Evolutionary conservation across 1,139 yeast species (phyloP).

Genomic region (Kurtzmaniella natalensis): DNA sequence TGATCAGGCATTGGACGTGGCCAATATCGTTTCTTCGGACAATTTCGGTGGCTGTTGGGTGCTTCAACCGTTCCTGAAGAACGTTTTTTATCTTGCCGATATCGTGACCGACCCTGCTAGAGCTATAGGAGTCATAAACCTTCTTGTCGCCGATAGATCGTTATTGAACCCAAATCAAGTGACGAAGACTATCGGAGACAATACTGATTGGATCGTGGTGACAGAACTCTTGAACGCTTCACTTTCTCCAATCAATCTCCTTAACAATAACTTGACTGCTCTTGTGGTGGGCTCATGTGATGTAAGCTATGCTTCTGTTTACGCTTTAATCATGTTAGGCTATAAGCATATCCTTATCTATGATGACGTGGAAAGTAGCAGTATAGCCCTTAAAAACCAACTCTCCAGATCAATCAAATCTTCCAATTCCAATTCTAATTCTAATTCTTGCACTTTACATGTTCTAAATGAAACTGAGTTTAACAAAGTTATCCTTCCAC

Average conservation of each 20-base stretch:
- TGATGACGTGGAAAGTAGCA: constrained; percentile 5
- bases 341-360: constrained; percentile 11
- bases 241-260: constrained; percentile 14
- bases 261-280: constrained; percentile 10
- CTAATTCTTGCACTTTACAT: constrained; percentile 6
- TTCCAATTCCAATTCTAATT: constrained; percentile 6
- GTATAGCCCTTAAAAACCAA: constrained; percentile 6
- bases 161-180: constrained; percentile 10
- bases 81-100: constrained; percentile 11
- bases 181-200: constrained; percentile 11
- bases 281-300: constrained; percentile 14
- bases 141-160: constrained; percentile 11
- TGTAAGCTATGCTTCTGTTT: constrained; percentile 13
- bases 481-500: constrained; percentile 6
- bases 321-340: constrained; percentile 13
- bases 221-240: constrained; percentile 8
- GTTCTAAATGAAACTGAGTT: constrained; percentile 9
- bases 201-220: constrained; percentile 15
- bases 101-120: constrained; percentile 10
- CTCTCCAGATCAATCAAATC: constrained; percentile 8
- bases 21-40: constrained; percentile 9
- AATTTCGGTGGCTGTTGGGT: constrained; percentile 14
- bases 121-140: constrained; percentile 12
- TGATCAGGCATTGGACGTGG: constrained; percentile 5
- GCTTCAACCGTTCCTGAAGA: constrained; percentile 11